Base-by-base conservation (phyloP, 2,329 filamentous ascomycete species). In the Podosphaera fusca region DNA sequence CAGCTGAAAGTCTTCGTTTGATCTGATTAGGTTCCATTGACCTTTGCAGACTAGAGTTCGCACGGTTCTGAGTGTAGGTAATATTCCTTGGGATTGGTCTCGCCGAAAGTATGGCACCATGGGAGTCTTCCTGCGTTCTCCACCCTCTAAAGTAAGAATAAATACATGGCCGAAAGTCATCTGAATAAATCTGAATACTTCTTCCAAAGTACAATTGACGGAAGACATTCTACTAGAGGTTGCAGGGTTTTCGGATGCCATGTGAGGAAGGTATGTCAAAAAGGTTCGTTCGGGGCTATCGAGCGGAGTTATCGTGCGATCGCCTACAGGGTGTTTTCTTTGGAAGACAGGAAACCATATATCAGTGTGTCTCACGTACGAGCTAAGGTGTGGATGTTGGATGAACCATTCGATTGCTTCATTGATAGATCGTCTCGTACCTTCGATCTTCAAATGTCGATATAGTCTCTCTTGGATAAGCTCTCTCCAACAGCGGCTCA, bases 291-390 rank as follows among this genome's bases (percentile, higher is more conserved):
- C 63, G 30, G 63, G 63, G 29, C 21, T 21, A 21, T 21, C 21
- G 21, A 21, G 21, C 21, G 21, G 21, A 21, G 21, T 21, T 21
- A 63, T 59, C 3, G 63, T 62, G 31, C 62, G 61, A 56, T 64
- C 62, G 49, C 61, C 63, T 12, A 62, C 60, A 12, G 62, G 58
- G 21, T 21, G 36, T 62, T 64, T 67, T 49, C 63, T 70, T 14
- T 74, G 73, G 70, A 74, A 87, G 46, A 87, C 82, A 2, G 84
- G 84, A 60, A 87, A 84, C 82, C 84, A 87, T 47, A 87, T 74
- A 68, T 87, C 84, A 59, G 87, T 76, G 64, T 87, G 84, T 61
- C 80, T 81, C 59, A 87, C 79, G 62, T 85, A 79, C 7, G 69
- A 63, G 29, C 77, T 74, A 4, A 87, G 74, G 63, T 84, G 77